Evolutionary conservation across 2,329 filamentous ascomycete species (phyloP).

Genomic region (Pezicula radicicola): DNA sequence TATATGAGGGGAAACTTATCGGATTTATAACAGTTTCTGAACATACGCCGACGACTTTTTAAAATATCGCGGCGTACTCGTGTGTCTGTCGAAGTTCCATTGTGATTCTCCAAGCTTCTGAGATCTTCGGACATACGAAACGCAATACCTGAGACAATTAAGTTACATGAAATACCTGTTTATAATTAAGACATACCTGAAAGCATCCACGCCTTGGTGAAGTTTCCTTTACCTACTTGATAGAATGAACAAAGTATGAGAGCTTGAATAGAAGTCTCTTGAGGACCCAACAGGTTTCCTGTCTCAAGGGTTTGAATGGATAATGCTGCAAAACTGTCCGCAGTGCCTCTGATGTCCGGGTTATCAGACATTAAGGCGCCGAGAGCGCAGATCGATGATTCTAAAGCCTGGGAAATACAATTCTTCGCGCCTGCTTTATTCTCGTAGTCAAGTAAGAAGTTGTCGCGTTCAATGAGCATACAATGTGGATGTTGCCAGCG

Average conservation of each 20-base stretch:
- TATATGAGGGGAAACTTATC: constrained; percentile 8
- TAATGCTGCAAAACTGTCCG: constrained; percentile 1
- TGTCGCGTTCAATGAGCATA: constrained; percentile 16
- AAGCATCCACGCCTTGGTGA: too few species aligned
- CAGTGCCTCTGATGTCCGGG: constrained; percentile 1
- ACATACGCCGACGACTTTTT: constrained; percentile 7
- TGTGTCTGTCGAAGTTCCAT: too few species aligned
- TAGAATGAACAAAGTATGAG: too few species aligned
- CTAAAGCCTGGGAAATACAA: constrained; percentile 7
- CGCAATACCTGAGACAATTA: too few species aligned
- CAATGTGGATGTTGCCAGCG: constrained; percentile 12
- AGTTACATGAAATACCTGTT: too few species aligned
- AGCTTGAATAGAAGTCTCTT: too few species aligned
- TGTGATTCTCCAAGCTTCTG: too few species aligned
- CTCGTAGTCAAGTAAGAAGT: constrained; percentile 11
- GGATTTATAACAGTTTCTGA: constrained; percentile 10
- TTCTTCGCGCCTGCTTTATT: constrained; percentile 2
- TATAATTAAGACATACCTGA: too few species aligned
- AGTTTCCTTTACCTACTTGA: too few species aligned
- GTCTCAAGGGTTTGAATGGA: constrained; percentile 4
- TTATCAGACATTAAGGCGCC: constrained; percentile 12
- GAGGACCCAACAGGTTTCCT: not conserved
- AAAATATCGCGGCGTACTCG: constrained; percentile 7
- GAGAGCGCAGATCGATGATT: constrained; percentile 9
- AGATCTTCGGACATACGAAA: too few species aligned